Evolutionary conservation across 192 early-diverging fungal genomes (phyloP).

Genomic region (Lobulomyces angularis): DNA sequence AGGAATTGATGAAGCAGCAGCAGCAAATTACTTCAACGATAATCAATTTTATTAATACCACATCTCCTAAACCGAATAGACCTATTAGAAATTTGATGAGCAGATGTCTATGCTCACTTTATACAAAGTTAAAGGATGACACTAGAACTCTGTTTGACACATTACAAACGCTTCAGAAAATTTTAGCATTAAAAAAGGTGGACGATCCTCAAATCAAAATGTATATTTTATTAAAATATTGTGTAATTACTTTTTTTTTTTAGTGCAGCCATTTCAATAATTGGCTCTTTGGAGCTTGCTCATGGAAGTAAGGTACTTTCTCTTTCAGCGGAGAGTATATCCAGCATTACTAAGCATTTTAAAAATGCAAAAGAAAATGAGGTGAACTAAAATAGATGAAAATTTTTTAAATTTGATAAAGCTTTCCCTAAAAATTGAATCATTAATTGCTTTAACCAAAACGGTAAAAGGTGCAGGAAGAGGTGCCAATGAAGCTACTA

Average conservation of each 20-base stretch:
- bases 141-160: constrained; percentile 67
- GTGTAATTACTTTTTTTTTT: constrained; percentile 1
- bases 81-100: constrained; percentile 61
- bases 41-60: constrained; percentile 51
- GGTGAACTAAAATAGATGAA: constrained; percentile 7
- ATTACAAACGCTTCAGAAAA: constrained; percentile 45
- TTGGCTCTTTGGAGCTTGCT: constrained; percentile 66
- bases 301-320: constrained; percentile 61
- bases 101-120: constrained; percentile 54
- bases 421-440: constrained; percentile 51
- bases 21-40: constrained; percentile 70
- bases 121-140: constrained; percentile 64
- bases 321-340: constrained; percentile 50
- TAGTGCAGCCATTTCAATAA: constrained; percentile 62
- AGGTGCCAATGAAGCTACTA: constrained; percentile 49
- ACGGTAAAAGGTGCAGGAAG: constrained; percentile 64
- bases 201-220: constrained; percentile 50
- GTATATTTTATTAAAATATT: constrained; percentile 24
- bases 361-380: constrained; percentile 49
- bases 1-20: constrained; percentile 44
- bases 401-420: constrained; percentile 4
- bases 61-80: constrained; percentile 46
- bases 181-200: constrained; percentile 41
- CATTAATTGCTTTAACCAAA: constrained; percentile 45
- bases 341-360: constrained; percentile 50